phyloP scores from a whole-genome alignment of 139 green algal species.

The Chlorella sp. region DNA sequence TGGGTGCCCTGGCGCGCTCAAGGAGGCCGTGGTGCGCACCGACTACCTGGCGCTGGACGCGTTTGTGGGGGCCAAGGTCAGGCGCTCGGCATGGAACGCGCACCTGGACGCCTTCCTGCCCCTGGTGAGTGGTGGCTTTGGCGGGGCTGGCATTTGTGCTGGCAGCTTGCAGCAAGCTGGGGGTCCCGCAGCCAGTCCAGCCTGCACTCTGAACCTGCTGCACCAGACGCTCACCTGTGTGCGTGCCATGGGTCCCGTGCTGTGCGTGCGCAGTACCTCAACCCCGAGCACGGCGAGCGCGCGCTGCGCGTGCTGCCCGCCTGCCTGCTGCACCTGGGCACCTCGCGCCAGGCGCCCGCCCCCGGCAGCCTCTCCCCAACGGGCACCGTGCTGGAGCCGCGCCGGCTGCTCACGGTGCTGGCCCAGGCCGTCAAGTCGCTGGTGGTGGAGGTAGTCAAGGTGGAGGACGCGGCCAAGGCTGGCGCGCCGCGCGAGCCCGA shows the following conservation, averaged over 20 bases:
- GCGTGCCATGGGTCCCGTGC: no score
- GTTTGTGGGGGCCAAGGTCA: constrained; percentile 6
- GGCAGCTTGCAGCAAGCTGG: no score
- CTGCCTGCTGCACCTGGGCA: neutral
- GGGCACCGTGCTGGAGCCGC: neutral
- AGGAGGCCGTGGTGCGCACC: constrained; percentile 5
- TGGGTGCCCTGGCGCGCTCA: neutral
- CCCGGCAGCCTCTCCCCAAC: no score
- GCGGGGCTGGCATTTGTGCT: no score
- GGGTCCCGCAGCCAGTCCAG: no score
- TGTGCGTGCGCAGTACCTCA: constrained; percentile 12
- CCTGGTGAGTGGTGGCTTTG: constrained; percentile 13
- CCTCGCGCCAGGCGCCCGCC: no score
- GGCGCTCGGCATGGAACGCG: constrained; percentile 24
- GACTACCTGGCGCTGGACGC: constrained; percentile 17
- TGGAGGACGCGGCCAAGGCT: neutral
- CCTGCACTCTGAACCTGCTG: no score
- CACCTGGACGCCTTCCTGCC: constrained; percentile 25
- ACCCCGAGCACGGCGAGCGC: constrained; percentile 6
- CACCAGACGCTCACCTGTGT: no score
- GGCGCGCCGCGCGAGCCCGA: no score
- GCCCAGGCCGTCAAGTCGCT: constrained; percentile 23
- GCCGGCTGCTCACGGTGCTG: constrained; percentile 13
- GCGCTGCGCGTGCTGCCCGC: constrained; percentile 3
- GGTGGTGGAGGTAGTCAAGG: constrained; percentile 19